Base-by-base conservation (phyloP, 768 basidiomycete species). In the Galerina sulciceps region DNA sequence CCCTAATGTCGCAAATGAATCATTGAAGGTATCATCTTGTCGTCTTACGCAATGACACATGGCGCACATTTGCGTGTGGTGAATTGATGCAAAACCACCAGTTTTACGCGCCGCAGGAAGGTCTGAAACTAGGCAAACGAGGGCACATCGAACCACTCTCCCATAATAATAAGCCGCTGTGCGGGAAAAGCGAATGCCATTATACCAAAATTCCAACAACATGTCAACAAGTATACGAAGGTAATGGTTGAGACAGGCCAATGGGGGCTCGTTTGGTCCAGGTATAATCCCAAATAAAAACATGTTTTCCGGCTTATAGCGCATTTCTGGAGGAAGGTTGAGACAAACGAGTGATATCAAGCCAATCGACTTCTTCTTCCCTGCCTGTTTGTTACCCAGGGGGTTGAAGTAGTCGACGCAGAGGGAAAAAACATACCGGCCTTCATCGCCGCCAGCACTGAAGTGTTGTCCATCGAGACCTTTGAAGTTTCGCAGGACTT, bases 181-280 rank as follows among this genome's bases (percentile, higher is more conserved):
- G 10, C 54, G 26, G 0, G 70, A 58, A 18, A 72, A 64, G 45
- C 58, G 66, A 5, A 78, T 51, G 6, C 79, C 76, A 14, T 55
- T 23, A 13, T 64, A 3, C 74, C 76, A 83, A 15, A 76, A 64
- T 0, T 49, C 31, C 1, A 74, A 47, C 0, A 81, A 65, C n/a
- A 77, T 70, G 38, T 76, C 68, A 5, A 81, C 68, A n/a, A 81
- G 69, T 1, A 73, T 76, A 0, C 37, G n/a, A 3, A 83, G 62
- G 20, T 77, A 63, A 44, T 78, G 75, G 36, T 81, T 79, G 8
- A 79, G 64, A 26, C 75, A 59, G 0, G 68, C 41, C 0, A 71
- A 49, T 0, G 63, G 65, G 1, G 80, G 78, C 42, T 76, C 70
- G 1, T 68, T 59, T 0, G 79, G 81, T 0, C 80, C 77, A 3